These are phyloP conservation scores for Wickerhamiella hasegawae DNA, from an alignment of 805 yeast genomes.

Conservation along the genomic window DNA sequence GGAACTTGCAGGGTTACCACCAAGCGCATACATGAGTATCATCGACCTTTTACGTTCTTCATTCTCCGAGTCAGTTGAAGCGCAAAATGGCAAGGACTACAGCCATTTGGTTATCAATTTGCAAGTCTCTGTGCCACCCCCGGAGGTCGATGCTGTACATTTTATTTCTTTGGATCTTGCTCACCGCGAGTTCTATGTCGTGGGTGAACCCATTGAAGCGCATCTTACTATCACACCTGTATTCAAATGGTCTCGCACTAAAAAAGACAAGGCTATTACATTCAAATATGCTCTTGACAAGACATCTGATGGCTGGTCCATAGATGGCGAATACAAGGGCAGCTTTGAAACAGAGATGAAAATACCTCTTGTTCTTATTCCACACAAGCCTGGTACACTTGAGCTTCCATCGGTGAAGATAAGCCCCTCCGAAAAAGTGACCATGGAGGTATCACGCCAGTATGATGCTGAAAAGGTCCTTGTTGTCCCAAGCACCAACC, in stretches of 20 bases:
- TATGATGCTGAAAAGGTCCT: conserved; percentile 55
- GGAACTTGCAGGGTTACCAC: conserved; percentile 8
- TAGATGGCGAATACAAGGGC: conserved; percentile 54
- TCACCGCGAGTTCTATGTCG: conserved; percentile 27
- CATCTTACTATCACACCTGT: conserved; percentile 29
- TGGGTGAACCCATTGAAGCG: conserved; percentile 48
- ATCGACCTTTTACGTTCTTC: not conserved
- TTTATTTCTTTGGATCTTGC: conserved; percentile 30
- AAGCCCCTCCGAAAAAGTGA: conserved; percentile 21
- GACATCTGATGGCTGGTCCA: conserved; percentile 58
- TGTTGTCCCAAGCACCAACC: conserved; percentile 55
- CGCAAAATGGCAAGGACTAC: not conserved
- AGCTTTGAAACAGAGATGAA: conserved; percentile 26
- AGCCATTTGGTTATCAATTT: conserved; percentile 17
- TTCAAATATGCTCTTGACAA: conserved; percentile 34
- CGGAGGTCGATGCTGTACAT: conserved; percentile 44
- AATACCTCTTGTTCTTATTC: conserved; percentile 39
- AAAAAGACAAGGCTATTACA: conserved; percentile 10
- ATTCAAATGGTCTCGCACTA: conserved; percentile 28
- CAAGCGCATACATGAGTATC: conserved; percentile 6
- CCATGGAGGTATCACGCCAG: conserved; percentile 45
- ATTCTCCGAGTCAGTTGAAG: not conserved
- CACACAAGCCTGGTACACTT: conserved; percentile 61
- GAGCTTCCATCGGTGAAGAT: conserved; percentile 47
- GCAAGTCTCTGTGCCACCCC: conserved; percentile 44